Percentiles rank a stretch among this genome's conserved stretches.
Conservation (phyloP, 2,329 filamentous ascomycete species). For the Arachnopeziza araneosa region DNA sequence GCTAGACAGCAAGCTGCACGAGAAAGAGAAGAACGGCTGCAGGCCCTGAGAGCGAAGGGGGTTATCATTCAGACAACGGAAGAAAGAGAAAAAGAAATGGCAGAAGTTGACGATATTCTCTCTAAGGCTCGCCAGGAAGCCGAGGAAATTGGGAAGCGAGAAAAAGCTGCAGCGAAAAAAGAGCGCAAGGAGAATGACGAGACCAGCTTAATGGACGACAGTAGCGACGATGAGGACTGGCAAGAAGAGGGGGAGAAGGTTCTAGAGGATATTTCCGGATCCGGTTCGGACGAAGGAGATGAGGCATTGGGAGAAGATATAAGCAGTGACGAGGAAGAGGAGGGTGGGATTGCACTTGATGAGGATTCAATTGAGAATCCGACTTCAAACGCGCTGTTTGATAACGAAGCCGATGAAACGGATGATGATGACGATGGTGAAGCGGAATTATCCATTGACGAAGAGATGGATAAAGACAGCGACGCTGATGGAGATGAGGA, state of each 20-base stretch:
- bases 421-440: slow-evolving; percentile 33
- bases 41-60: slow-evolving; percentile 72
- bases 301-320: slow-evolving; percentile 34
- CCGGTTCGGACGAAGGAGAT: slow-evolving; percentile 36
- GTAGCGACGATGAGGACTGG: slow-evolving; percentile 52
- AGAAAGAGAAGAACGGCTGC: slow-evolving; percentile 72
- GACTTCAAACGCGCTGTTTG: slow-evolving; percentile 25
- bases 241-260: slow-evolving; percentile 40
- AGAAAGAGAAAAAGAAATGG: slow-evolving; percentile 76
- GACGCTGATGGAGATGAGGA: slow-evolving; percentile 25
- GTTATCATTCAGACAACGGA: slow-evolving; percentile 78
- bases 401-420: slow-evolving; percentile 34
- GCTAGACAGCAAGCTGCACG: slow-evolving; percentile 74
- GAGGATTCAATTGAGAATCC: slow-evolving; percentile 37
- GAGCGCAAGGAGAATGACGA: slow-evolving; percentile 43
- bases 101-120: slow-evolving; percentile 81
- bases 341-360: slow-evolving; percentile 34
- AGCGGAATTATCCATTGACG: slow-evolving; percentile 28
- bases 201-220: slow-evolving; percentile 40
- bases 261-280: slow-evolving; percentile 36
- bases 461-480: slow-evolving; percentile 21
- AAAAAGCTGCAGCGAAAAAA: slow-evolving; percentile 68
- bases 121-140: slow-evolving; percentile 79
- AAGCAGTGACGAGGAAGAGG: slow-evolving; percentile 37
- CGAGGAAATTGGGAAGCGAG: slow-evolving; percentile 69